Conservation (phyloP, 164 flowering plant genomes). For the Stephania cephalantha region DNA sequence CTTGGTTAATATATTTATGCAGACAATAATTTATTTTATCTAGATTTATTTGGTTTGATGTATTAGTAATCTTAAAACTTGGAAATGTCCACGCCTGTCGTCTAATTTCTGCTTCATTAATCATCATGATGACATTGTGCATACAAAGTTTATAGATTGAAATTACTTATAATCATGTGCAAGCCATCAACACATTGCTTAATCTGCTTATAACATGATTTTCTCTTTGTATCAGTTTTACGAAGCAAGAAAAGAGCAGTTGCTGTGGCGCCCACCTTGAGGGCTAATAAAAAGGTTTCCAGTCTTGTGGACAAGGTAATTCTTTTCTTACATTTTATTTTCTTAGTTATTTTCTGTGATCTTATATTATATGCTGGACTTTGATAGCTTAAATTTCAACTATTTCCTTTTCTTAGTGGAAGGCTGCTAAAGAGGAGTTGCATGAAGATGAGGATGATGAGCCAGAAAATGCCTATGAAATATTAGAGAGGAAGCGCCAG, state of each 20-base stretch:
- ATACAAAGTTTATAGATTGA: not conserved
- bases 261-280: slow-evolving; percentile 60
- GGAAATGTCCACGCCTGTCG: not conserved
- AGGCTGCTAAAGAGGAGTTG: slow-evolving; percentile 94
- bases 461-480: slow-evolving; percentile 61
- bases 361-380: not conserved
- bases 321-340: slow-evolving; percentile 5
- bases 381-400: not conserved
- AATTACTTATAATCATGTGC: not conserved
- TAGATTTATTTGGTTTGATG: not conserved
- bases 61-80: not conserved
- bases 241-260: slow-evolving; percentile 64
- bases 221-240: slow-evolving; percentile 31
- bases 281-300: slow-evolving; percentile 90
- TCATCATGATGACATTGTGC: not conserved
- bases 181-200: not conserved
- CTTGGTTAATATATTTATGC: not conserved
- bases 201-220: not conserved
- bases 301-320: slow-evolving; percentile 91
- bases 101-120: not conserved
- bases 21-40: not conserved
- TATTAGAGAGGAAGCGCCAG: slow-evolving; percentile 74
- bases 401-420: slow-evolving; percentile 55
- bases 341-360: not conserved
- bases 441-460: slow-evolving; percentile 80